Evolutionary conservation across 371 early-diverging fungal species (phyloP).

Genomic region (Synchytrium microbalum): DNA sequence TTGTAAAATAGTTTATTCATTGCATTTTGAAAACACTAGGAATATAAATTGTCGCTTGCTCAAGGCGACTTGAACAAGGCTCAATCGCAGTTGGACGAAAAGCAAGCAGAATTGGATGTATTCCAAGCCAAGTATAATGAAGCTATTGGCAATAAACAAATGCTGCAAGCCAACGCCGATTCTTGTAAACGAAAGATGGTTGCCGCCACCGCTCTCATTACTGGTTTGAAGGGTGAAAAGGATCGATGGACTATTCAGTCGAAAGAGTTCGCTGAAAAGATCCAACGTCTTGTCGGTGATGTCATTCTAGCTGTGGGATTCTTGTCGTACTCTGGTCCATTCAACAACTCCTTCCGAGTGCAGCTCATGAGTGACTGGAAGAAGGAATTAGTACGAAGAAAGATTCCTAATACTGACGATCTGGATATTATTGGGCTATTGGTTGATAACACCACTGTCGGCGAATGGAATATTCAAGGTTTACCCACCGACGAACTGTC

Average conservation of each 20-base stretch:
- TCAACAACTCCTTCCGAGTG: constrained; percentile 47
- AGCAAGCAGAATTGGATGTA: constrained; percentile 52
- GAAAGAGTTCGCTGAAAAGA: constrained; percentile 49
- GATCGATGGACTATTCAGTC: constrained; percentile 53
- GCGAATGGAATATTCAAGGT: constrained; percentile 60
- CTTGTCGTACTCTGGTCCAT: constrained; percentile 52
- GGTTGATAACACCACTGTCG: constrained; percentile 50
- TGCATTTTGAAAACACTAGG: not conserved
- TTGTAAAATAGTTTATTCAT: not conserved
- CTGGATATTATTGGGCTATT: constrained; percentile 47
- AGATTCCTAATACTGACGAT: constrained; percentile 51
- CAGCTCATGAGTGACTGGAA: constrained; percentile 45
- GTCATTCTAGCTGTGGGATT: constrained; percentile 49
- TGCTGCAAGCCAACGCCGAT: constrained; percentile 53
- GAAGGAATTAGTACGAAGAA: constrained; percentile 36
- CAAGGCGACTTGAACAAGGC: constrained; percentile 48
- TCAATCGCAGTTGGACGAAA: constrained; percentile 46
- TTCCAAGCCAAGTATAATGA: constrained; percentile 49
- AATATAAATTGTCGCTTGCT: constrained; percentile 41
- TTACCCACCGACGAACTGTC: constrained; percentile 57
- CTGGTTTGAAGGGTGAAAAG: constrained; percentile 53
- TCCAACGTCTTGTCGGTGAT: constrained; percentile 51
- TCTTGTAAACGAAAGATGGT: constrained; percentile 53
- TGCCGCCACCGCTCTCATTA: constrained; percentile 49
- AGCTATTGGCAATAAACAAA: constrained; percentile 46